Conservation (phyloP, 768 basidiomycete species). For the Collybia sordida region DNA sequence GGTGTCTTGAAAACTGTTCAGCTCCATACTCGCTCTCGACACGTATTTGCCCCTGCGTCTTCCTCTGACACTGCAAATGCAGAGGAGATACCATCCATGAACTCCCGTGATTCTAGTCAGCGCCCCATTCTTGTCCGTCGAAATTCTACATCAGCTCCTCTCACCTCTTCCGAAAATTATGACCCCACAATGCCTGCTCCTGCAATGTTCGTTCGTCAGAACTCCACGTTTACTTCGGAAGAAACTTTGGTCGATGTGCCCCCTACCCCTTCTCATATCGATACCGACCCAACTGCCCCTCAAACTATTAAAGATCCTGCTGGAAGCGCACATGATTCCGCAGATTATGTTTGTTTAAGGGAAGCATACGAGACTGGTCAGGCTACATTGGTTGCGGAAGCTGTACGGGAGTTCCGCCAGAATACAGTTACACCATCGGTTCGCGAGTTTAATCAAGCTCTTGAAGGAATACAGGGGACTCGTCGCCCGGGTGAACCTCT, state of each 20-base stretch:
- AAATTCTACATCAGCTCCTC: slow-evolving; percentile 43
- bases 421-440: slow-evolving; percentile 33
- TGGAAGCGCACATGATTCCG: slow-evolving; percentile 6
- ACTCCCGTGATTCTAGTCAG: slow-evolving; percentile 15
- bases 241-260: slow-evolving; percentile 4
- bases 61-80: slow-evolving; percentile 9
- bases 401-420: slow-evolving; percentile 32
- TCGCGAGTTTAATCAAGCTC: slow-evolving; percentile 61
- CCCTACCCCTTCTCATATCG: slow-evolving; percentile 4
- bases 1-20: slow-evolving; percentile 66
- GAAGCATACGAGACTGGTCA: slow-evolving; percentile 25
- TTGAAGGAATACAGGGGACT: slow-evolving; percentile 50
- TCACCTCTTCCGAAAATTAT: slow-evolving; percentile 18
- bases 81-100: slow-evolving; percentile 17
- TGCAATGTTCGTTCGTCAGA: slow-evolving; percentile 10
- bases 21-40: slow-evolving; percentile 59
- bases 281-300: slow-evolving; percentile 20
- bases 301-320: slow-evolving; percentile 15
- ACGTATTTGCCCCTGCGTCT: slow-evolving; percentile 44
- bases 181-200: slow-evolving; percentile 17
- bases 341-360: slow-evolving; percentile 21
- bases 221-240: slow-evolving; percentile 12
- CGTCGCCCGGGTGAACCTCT: slow-evolving; percentile 54
- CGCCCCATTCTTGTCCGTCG: slow-evolving; percentile 41
- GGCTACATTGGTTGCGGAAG: slow-evolving; percentile 27